These are phyloP conservation scores for Mortierella antarctica DNA, from an alignment of 192 early-diverging fungal genomes.

Conservation along the genomic window DNA sequence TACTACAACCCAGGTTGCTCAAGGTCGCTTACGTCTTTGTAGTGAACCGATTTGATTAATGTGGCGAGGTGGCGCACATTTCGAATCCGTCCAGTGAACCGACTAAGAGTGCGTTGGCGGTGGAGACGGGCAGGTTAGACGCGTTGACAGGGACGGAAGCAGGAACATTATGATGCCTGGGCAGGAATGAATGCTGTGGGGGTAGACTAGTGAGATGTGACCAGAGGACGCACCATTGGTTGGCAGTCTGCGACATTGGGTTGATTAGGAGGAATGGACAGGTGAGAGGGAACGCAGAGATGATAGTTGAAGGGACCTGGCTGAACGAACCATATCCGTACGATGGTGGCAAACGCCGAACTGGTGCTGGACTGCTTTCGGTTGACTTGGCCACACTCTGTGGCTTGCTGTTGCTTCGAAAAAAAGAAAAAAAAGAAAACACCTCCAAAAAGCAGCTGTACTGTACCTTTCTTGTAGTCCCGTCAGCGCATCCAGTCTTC, in stretches of 20 bases:
- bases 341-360: slow-evolving; percentile 36
- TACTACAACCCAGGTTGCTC: not conserved
- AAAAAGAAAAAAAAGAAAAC: slow-evolving; percentile 15
- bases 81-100: slow-evolving; percentile 26
- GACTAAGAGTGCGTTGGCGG: not conserved
- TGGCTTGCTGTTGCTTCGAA: slow-evolving; percentile 11
- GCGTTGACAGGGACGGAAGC: not conserved
- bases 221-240: slow-evolving; percentile 14
- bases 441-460: not conserved
- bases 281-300: not conserved
- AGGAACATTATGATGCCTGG: not conserved
- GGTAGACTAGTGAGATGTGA: not conserved
- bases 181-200: not conserved
- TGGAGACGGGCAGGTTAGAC: not conserved
- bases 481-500: not conserved
- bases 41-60: slow-evolving; percentile 38
- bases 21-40: slow-evolving; percentile 33
- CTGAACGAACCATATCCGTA: not conserved
- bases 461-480: not conserved
- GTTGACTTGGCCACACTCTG: not conserved
- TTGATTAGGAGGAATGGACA: not conserved
- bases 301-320: not conserved
- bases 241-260: slow-evolving; percentile 9
- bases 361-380: not conserved
- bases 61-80: slow-evolving; percentile 39